phyloP scores from a whole-genome alignment of 306 rosid genomes.

The Heteromeles arbutifolia region DNA sequence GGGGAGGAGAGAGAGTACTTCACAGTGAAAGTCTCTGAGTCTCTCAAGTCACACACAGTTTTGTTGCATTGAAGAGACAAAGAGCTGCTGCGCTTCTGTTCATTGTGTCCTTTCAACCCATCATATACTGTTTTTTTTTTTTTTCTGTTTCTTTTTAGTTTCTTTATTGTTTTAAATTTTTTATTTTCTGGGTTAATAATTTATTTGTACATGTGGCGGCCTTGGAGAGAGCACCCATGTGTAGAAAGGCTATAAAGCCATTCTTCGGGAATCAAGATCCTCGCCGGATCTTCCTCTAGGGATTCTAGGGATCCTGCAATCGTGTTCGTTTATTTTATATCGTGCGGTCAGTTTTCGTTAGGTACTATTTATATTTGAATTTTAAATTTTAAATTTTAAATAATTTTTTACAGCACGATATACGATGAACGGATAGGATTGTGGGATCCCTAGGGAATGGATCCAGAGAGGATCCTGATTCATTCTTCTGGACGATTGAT shows the following conservation, averaged over 20 bases:
- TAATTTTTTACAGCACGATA: too few species aligned
- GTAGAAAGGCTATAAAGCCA: neutral
- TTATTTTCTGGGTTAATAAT: neutral
- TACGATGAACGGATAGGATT: too few species aligned
- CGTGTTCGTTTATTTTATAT: too few species aligned
- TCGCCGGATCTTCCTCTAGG: too few species aligned
- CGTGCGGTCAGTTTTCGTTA: too few species aligned
- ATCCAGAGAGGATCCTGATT: too few species aligned
- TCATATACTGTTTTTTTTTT: conserved; percentile 13
- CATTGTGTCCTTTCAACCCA: conserved; percentile 10
- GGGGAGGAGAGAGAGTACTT: neutral
- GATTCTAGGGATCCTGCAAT: too few species aligned
- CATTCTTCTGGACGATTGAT: too few species aligned
- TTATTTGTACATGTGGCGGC: neutral
- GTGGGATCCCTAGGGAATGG: too few species aligned
- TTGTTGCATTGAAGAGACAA: conserved; percentile 12
- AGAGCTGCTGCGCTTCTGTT: neutral
- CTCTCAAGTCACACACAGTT: neutral
- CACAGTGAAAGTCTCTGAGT: neutral
- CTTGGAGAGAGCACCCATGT: conserved; percentile 11
- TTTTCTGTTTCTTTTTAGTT: neutral
- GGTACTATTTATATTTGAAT: too few species aligned
- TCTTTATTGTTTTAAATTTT: neutral
- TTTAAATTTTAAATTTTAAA: too few species aligned
- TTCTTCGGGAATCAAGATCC: too few species aligned